These are phyloP conservation scores for Aspergillus puulaauensis DNA, from an alignment of 2,329 filamentous ascomycete species.

Conservation along the genomic window DNA sequence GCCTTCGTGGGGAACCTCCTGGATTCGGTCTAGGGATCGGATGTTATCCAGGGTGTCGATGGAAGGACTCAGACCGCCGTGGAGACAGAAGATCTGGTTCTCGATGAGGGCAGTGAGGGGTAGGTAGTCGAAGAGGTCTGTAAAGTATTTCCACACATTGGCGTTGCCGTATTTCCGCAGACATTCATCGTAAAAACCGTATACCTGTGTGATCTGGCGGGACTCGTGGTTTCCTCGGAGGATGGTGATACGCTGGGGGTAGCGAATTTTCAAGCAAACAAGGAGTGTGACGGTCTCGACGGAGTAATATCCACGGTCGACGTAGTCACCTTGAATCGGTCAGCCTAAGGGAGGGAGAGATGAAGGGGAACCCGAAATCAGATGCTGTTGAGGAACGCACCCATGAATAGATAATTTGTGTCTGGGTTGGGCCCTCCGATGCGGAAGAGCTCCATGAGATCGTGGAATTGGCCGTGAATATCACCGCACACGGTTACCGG, in stretches of 20 bases:
- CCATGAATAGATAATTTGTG: constrained; percentile 99
- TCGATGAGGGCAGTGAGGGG: constrained; percentile 96
- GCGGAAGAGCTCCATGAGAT: constrained; percentile 99
- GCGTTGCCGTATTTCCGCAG: constrained; percentile 98
- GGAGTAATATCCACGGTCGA: constrained; percentile 98
- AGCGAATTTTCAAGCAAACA: constrained; percentile 95
- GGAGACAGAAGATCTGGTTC: constrained; percentile 98
- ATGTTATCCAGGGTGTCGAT: constrained; percentile 97
- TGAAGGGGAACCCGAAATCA: neutral
- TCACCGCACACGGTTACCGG: constrained; percentile 98
- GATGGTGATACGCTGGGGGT: constrained; percentile 96
- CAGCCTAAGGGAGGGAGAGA: neutral
- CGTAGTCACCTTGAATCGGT: constrained; percentile 75
- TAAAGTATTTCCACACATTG: constrained; percentile 99
- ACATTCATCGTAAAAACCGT: constrained; percentile 99
- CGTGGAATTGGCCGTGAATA: constrained; percentile 98
- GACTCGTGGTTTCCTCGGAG: constrained; percentile 99
- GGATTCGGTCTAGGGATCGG: constrained; percentile 88
- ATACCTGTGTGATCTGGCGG: constrained; percentile 97
- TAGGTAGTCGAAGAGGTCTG: constrained; percentile 97
- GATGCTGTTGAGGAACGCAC: constrained; percentile 50
- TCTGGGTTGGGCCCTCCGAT: constrained; percentile 97
- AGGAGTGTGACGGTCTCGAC: constrained; percentile 97
- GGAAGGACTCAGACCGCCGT: constrained; percentile 93
- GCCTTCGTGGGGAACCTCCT: constrained; percentile 97